Conservation (phyloP, 257 asterid genomes). For the Oldenlandia corymbosa region DNA sequence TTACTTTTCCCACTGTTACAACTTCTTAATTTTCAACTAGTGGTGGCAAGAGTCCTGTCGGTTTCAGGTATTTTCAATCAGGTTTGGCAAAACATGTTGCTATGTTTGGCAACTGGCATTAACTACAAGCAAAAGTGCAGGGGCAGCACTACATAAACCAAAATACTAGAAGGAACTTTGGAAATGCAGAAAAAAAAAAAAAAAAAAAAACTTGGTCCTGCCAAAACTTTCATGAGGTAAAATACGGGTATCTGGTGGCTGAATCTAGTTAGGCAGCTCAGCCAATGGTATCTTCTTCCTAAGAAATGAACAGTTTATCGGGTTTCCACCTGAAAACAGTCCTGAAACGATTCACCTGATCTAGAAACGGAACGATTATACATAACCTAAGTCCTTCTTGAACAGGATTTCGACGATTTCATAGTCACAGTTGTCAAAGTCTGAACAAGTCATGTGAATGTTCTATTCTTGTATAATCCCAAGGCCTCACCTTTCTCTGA, state of each 20-base stretch:
- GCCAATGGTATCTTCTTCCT: constrained; percentile 8
- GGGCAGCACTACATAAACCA: not conserved
- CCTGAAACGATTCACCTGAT: constrained; percentile 12
- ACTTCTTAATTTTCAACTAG: no score
- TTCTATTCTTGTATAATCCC: constrained; percentile 27
- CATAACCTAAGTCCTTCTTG: not conserved
- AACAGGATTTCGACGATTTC: constrained; percentile 25
- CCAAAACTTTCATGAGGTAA: constrained; percentile 20
- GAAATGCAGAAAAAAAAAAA: not conserved
- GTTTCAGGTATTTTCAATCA: no score
- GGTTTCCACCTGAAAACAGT: constrained; percentile 21
- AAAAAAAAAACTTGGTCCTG: no score
- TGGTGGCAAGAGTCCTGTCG: no score
- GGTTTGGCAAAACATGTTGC: no score
- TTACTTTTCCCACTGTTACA: no score
- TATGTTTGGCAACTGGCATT: no score
- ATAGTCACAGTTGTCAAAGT: constrained; percentile 18
- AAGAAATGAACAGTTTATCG: not conserved
- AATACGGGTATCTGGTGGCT: constrained; percentile 31
- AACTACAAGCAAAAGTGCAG: no score
- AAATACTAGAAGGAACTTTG: no score
- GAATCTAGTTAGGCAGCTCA: constrained; percentile 24
- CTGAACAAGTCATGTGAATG: constrained; percentile 1
- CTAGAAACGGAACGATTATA: constrained; percentile 14
- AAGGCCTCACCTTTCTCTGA: constrained; percentile 26